Percentiles rank a stretch among this genome's conserved stretches.
phyloP scores from a whole-genome alignment of 345 rosid genomes.

The Mangifera indica region DNA sequence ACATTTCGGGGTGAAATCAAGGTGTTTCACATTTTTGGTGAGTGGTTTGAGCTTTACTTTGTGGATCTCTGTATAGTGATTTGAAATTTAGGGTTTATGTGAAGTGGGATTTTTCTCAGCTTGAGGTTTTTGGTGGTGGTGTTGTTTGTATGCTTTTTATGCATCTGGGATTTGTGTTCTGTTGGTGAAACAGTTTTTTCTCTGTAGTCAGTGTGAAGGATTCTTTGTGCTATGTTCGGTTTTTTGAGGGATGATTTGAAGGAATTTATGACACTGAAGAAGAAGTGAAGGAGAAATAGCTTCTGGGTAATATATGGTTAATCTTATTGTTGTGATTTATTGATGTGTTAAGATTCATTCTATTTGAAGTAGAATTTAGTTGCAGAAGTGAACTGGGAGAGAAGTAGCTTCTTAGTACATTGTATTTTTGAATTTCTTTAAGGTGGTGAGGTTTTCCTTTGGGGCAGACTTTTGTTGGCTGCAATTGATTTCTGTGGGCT shows the following conservation, averaged over 20 bases:
- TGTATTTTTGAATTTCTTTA: conserved; percentile 8
- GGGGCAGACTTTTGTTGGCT: conserved; percentile 14
- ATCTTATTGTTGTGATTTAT: background rate
- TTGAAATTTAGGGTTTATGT: conserved; percentile 31
- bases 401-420: conserved; percentile 13
- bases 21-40: conserved; percentile 3
- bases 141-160: conserved; percentile 4
- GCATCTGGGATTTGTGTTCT: background rate
- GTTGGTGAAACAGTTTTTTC: conserved; percentile 11
- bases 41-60: conserved; percentile 8
- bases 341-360: conserved; percentile 1
- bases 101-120: conserved; percentile 18
- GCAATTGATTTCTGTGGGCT: conserved; percentile 1
- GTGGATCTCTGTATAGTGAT: conserved; percentile 16
- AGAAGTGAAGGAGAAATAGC: conserved; percentile 4
- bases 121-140: background rate
- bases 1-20: conserved; percentile 19
- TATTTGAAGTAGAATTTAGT: conserved; percentile 7
- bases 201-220: background rate
- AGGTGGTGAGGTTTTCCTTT: conserved; percentile 1
- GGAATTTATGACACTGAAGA: background rate
- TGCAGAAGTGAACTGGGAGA: conserved; percentile 13
- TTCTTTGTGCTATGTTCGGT: too few species aligned
- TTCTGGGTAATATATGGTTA: conserved; percentile 6
- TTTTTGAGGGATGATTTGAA: background rate